These are phyloP conservation scores for Fusarium coicis DNA, from an alignment of 2,329 filamentous ascomycete species.

Conservation along the genomic window DNA sequence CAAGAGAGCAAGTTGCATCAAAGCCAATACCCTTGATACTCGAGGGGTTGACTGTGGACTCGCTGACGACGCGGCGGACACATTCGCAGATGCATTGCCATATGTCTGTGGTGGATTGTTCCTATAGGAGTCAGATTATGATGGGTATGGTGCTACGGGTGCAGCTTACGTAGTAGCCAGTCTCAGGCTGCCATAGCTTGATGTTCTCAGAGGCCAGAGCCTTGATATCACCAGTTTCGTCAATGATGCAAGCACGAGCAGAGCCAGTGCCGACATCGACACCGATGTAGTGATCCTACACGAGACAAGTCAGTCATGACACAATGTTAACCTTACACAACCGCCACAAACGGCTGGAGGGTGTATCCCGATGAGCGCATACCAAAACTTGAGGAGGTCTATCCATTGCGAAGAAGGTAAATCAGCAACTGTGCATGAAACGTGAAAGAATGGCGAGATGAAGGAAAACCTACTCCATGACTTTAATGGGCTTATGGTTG, in stretches of 20 bases:
- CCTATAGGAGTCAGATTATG: conserved; percentile 57
- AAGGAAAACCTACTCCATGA: conserved; percentile 50
- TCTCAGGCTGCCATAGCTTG: conserved; percentile 81
- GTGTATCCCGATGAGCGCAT: conserved; percentile 21
- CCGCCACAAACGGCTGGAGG: conserved; percentile 9
- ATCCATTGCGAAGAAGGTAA: conserved; percentile 39
- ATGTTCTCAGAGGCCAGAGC: conserved; percentile 79
- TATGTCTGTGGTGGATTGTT: conserved; percentile 98
- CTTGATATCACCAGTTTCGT: conserved; percentile 88
- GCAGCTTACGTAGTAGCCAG: conserved; percentile 75
- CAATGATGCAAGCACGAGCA: conserved; percentile 94
- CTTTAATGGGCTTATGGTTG: conserved; percentile 52
- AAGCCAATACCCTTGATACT: conserved; percentile 93
- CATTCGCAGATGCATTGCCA: conserved; percentile 95
- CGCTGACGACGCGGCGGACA: conserved; percentile 82
- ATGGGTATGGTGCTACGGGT: neutral
- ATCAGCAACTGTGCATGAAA: conserved; percentile 19
- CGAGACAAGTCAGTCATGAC: conserved; percentile 21
- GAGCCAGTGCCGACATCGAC: conserved; percentile 98
- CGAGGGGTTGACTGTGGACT: conserved; percentile 80
- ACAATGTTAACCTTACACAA: neutral
- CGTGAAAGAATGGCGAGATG: conserved; percentile 10
- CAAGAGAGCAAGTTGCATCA: conserved; percentile 97
- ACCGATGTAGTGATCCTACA: conserved; percentile 75
- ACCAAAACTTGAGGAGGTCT: conserved; percentile 51